Percentiles rank a stretch among this genome's conserved stretches.
Conservation (phyloP, 2,329 filamentous ascomycete genomes). For the Talaromyces sp. region DNA sequence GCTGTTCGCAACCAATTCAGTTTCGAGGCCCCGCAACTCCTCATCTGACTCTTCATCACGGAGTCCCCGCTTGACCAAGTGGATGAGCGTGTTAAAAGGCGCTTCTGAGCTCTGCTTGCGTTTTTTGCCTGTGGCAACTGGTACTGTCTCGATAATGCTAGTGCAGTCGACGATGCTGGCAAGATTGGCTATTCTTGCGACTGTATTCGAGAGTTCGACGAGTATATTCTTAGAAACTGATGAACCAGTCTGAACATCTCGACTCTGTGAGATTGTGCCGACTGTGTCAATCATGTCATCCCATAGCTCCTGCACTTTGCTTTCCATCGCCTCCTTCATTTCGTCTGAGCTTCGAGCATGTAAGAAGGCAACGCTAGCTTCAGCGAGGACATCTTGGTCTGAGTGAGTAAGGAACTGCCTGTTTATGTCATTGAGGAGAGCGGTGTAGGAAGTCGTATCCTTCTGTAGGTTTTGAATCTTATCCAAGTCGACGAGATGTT, state of each 20-base stretch:
- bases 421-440: slow-evolving; percentile 82
- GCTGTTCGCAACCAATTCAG: slow-evolving; percentile 68
- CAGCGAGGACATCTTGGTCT: slow-evolving; percentile 75
- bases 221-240: slow-evolving; percentile 62
- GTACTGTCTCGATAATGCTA: slow-evolving; percentile 62
- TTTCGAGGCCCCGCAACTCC: slow-evolving; percentile 70
- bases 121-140: slow-evolving; percentile 30
- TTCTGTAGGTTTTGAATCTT: slow-evolving; percentile 85
- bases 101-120: slow-evolving; percentile 36
- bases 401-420: slow-evolving; percentile 93
- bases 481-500: slow-evolving; percentile 79
- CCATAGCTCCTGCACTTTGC: slow-evolving; percentile 77
- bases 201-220: slow-evolving; percentile 64
- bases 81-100: slow-evolving; percentile 62
- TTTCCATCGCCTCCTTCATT: slow-evolving; percentile 76
- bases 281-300: slow-evolving; percentile 74
- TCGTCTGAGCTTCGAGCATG: slow-evolving; percentile 84
- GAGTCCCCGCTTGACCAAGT: slow-evolving; percentile 68
- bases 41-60: slow-evolving; percentile 59
- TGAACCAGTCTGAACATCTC: slow-evolving; percentile 66
- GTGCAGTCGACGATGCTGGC: slow-evolving; percentile 73
- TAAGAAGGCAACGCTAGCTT: slow-evolving; percentile 75
- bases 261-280: slow-evolving; percentile 63
- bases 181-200: slow-evolving; percentile 75
- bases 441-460: slow-evolving; percentile 72